Evolutionary conservation across 2,329 filamentous ascomycete genomes (phyloP).

Genomic region (Penicillium aurantiogriseum): DNA sequence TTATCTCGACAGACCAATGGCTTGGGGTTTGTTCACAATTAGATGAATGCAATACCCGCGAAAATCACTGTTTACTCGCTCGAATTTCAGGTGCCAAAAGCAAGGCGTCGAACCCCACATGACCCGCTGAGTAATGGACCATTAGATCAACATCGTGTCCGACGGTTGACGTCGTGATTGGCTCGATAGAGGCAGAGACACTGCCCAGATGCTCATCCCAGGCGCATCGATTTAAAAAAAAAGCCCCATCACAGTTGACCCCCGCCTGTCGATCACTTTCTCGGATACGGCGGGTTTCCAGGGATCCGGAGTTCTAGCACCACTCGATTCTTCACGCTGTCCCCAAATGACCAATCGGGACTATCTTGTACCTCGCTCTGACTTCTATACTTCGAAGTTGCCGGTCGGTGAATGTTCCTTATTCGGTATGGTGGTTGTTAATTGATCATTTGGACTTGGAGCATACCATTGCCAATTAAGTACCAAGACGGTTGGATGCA

Average conservation of each 20-base stretch:
- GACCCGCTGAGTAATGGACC: not conserved
- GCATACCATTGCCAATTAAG: slow-evolving; percentile 1
- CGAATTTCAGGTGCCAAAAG: not conserved
- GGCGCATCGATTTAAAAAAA: not conserved
- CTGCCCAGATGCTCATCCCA: not conserved
- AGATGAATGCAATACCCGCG: no score
- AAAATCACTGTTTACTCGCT: not conserved
- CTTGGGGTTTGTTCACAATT: no score
- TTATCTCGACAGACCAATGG: not conserved
- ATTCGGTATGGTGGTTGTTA: slow-evolving; percentile 8
- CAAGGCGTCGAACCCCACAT: not conserved
- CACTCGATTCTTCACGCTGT: slow-evolving; percentile 21
- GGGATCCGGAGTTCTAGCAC: slow-evolving; percentile 3
- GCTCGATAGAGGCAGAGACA: slow-evolving; percentile 11
- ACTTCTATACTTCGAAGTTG: not conserved
- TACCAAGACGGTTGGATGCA: not conserved
- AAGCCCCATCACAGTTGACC: not conserved
- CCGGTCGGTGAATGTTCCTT: slow-evolving; percentile 19
- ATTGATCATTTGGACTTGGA: not conserved
- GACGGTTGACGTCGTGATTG: slow-evolving; percentile 8
- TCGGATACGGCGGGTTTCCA: slow-evolving; percentile 1
- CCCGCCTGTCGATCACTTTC: slow-evolving; percentile 15
- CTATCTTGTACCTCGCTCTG: not conserved
- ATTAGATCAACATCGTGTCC: slow-evolving; percentile 17
- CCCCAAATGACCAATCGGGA: slow-evolving; percentile 7